These are phyloP conservation scores for Trichoderma hamatum DNA, from an alignment of 2,329 filamentous ascomycete genomes.

Conservation along the genomic window DNA sequence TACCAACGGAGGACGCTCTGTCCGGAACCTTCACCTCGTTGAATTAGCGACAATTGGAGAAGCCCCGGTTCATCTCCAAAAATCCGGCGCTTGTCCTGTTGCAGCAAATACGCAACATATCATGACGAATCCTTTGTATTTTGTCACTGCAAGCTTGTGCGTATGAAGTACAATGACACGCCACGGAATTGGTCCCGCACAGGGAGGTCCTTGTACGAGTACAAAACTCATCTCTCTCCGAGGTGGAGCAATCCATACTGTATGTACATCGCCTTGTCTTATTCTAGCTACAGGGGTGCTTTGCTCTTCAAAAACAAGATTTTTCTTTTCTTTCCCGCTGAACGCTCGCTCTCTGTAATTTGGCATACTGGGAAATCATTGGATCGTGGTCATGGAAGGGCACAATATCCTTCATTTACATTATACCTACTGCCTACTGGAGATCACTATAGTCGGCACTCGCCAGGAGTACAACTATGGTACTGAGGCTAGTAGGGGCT, in stretches of 20 bases:
- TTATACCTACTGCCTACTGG: background rate
- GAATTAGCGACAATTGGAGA: background rate
- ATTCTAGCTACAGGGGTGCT: background rate
- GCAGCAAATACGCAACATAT: background rate
- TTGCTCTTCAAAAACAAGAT: background rate
- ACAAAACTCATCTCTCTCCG: background rate
- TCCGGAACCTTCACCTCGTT: background rate
- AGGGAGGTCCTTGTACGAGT: background rate
- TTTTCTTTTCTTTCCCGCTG: background rate
- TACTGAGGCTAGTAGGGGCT: background rate
- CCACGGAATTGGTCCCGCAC: background rate
- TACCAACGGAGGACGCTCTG: background rate
- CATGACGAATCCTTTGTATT: background rate
- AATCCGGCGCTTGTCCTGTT: constrained; percentile 15
- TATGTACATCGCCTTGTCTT: background rate
- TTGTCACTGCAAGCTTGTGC: background rate
- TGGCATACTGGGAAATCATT: background rate
- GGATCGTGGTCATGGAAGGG: background rate
- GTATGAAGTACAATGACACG: background rate
- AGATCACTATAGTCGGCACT: constrained; percentile 5
- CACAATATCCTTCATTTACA: background rate
- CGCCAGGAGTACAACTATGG: background rate
- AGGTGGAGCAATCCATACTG: background rate
- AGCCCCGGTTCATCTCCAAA: background rate
- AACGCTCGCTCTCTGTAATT: background rate